Base-by-base conservation (phyloP, 345 rosid genomes). In the Corymbia maculata region DNA sequence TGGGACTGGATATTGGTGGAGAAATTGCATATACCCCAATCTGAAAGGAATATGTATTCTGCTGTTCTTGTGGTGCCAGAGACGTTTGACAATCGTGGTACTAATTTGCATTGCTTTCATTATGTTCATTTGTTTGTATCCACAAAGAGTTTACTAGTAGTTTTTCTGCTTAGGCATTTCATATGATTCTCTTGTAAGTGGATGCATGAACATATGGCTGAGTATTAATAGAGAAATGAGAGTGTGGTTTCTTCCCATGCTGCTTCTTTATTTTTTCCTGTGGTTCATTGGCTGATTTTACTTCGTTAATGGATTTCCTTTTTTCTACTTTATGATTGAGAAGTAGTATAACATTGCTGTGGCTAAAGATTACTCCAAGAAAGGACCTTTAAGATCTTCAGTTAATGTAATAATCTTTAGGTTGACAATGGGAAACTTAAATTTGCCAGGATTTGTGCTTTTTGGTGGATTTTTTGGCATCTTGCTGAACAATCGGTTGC, bases 81-180 rank as follows among this genome's bases (percentile, higher is more conserved):
- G 92, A 94, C 98, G 89, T 96, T 97, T 89, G 99, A 96, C 88
- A 93, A 91, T 90, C 97, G 97, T 3, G 98, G 99, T 98, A 96
- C 79, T 66, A 28, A 19, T 88, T 45, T 80, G 49, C 28, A 17
- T 75, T 75, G 84, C 84, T 42, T 45, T 75, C 26, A 3, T 75
- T 75, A 42, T 75, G 84, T 75, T 75, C 49, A 75, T 75, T 42
- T 75, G 49, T 10, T 36, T 42, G 42, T 75, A 42, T 75, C 28
- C 49, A 42, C 84, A 4, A 75, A 42, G 49, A 45, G 47, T 45
- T 42, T 75, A 42, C 49, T 75, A 19, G 19, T 75, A 16, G 1
- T 42, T 75, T 75, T 19, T 42, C 84, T 4, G 84, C 28, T 42
- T 19, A 19, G 42, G 45, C 15, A 36, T 75, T 75, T 75, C 84